Evolutionary conservation across 805 yeast genomes (phyloP).

Genomic region (Starmerella riodocensis): DNA sequence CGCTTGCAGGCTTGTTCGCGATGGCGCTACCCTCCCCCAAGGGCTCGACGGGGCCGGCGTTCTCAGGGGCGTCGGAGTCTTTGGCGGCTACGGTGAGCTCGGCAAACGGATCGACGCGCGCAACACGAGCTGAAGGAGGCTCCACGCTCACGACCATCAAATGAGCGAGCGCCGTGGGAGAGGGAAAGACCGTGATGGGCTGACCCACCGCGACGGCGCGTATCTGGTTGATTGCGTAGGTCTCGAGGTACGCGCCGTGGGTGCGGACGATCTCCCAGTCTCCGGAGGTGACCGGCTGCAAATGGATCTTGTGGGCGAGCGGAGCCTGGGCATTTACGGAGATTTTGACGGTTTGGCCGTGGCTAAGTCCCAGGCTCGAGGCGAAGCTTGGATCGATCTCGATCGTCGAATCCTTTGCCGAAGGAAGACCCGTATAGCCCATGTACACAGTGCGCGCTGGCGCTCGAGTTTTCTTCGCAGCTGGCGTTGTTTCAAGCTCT

Average conservation of each 20-base stretch:
- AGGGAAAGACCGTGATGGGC: slow-evolving; percentile 54
- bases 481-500: slow-evolving; percentile 29
- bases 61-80: slow-evolving; percentile 9
- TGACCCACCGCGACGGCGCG: slow-evolving; percentile 55
- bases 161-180: slow-evolving; percentile 45
- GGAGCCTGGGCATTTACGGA: slow-evolving; percentile 38
- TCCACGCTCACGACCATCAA: slow-evolving; percentile 40
- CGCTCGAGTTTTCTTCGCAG: slow-evolving; percentile 14
- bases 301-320: slow-evolving; percentile 47
- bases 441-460: slow-evolving; percentile 29
- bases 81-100: slow-evolving; percentile 70
- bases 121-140: slow-evolving; percentile 27
- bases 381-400: slow-evolving; percentile 65
- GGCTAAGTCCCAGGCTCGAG: slow-evolving; percentile 34
- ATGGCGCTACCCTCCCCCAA: neutral
- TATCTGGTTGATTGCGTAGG: slow-evolving; percentile 61
- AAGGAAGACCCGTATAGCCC: slow-evolving; percentile 57
- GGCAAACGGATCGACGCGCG: slow-evolving; percentile 47
- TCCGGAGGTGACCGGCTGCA: slow-evolving; percentile 62
- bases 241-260: slow-evolving; percentile 66
- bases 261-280: slow-evolving; percentile 90
- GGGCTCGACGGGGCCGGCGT: neutral
- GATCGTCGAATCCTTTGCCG: slow-evolving; percentile 27
- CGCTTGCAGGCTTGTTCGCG: neutral
- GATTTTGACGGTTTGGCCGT: slow-evolving; percentile 33